Evolutionary conservation across 2,329 filamentous ascomycete species (phyloP).

Genomic region (Fusarium incarnatum): DNA sequence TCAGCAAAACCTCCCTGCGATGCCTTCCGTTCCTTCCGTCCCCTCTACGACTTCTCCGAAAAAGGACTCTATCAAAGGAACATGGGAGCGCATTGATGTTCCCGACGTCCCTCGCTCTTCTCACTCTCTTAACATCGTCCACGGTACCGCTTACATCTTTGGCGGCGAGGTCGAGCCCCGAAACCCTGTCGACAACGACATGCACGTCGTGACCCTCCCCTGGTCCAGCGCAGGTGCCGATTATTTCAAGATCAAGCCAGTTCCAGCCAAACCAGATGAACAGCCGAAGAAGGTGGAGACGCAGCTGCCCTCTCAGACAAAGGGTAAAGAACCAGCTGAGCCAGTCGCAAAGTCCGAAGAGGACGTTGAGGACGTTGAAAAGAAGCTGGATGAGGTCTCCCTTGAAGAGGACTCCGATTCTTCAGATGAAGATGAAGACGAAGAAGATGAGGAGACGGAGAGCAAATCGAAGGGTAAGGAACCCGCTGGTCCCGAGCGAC

Average conservation of each 20-base stretch:
- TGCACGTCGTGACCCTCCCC: constrained; percentile 74
- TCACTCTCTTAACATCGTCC: constrained; percentile 73
- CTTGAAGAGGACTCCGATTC: constrained; percentile 48
- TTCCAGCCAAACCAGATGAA: constrained; percentile 53
- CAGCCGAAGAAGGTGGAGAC: constrained; percentile 27
- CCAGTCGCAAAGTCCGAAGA: constrained; percentile 37
- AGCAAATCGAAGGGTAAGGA: constrained; percentile 57
- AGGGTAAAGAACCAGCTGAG: constrained; percentile 39
- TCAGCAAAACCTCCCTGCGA: constrained; percentile 58
- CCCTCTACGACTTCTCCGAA: constrained; percentile 43
- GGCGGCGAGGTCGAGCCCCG: constrained; percentile 78
- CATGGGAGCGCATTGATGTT: constrained; percentile 69
- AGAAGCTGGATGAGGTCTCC: constrained; percentile 57
- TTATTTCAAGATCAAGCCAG: constrained; percentile 67
- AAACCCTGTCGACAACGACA: constrained; percentile 76
- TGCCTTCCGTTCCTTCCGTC: constrained; percentile 52
- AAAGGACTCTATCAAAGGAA: constrained; percentile 61
- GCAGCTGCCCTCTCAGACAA: constrained; percentile 19
- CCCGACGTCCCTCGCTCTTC: constrained; percentile 76
- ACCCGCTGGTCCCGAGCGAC: constrained; percentile 44
- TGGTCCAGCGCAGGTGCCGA: constrained; percentile 68
- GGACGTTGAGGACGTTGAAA: constrained; percentile 41
- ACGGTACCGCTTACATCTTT: constrained; percentile 73
- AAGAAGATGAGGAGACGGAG: constrained; percentile 18
- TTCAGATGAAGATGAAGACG: constrained; percentile 27